These are phyloP conservation scores for Podosphaera aphanis DNA, from an alignment of 2,329 filamentous ascomycete genomes.

Conservation along the genomic window DNA sequence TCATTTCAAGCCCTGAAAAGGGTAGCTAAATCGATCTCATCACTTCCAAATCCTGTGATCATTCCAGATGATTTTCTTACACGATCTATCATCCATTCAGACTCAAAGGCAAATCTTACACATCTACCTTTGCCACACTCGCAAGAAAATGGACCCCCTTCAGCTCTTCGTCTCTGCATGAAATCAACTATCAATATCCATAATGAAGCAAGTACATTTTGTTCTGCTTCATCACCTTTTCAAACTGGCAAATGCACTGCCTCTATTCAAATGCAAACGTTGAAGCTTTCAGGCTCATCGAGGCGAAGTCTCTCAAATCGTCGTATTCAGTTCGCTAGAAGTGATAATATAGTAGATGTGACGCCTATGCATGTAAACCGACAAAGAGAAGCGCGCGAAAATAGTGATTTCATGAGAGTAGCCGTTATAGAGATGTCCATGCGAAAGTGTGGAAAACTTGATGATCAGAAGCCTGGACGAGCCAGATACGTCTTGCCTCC, in stretches of 20 bases:
- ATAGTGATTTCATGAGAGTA: constrained; percentile 46
- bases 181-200: constrained; percentile 34
- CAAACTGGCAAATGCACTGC: constrained; percentile 30
- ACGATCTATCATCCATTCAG: constrained; percentile 42
- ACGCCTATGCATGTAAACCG: background rate
- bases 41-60: constrained; percentile 37
- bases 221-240: constrained; percentile 9
- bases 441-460: constrained; percentile 41
- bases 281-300: constrained; percentile 21
- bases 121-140: constrained; percentile 42
- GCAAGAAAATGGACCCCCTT: constrained; percentile 39
- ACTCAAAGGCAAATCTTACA: constrained; percentile 40
- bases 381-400: constrained; percentile 40
- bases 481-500: constrained; percentile 46
- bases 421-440: constrained; percentile 52
- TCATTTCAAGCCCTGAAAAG: constrained; percentile 38
- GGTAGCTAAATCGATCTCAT: constrained; percentile 39
- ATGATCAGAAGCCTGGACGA: constrained; percentile 39
- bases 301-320: constrained; percentile 2
- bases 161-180: constrained; percentile 41
- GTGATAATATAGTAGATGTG: constrained; percentile 14
- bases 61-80: constrained; percentile 44
- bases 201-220: constrained; percentile 18
- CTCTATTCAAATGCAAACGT: constrained; percentile 51
- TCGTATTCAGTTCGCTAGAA: constrained; percentile 17